A percentile compares a stretch with the other conserved stretches of the same genome.
Evolutionary conservation across 176 grass and related monocot genomes (phyloP).

Genomic region (Juncus effusus): DNA sequence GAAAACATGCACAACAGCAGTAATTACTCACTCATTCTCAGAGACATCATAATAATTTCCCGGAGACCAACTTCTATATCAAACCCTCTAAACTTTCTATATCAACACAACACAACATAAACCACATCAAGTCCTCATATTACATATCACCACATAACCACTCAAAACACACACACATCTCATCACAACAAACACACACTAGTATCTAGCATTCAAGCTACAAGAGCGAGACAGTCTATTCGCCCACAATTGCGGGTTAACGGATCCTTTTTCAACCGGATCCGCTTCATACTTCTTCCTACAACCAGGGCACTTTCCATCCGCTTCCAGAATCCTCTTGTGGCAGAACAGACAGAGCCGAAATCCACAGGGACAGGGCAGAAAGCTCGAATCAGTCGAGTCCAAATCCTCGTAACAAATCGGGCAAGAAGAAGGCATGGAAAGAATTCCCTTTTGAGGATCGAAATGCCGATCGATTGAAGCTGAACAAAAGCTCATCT

Average conservation of each 20-base stretch:
- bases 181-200: constrained; percentile 30
- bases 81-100: not conserved
- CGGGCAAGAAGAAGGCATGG: constrained; percentile 58
- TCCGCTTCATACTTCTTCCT: constrained; percentile 72
- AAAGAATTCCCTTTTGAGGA: constrained; percentile 37
- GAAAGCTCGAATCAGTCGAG: constrained; percentile 76
- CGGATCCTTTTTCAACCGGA: constrained; percentile 27
- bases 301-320: constrained; percentile 88
- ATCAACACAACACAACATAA: constrained; percentile 12
- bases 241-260: constrained; percentile 33
- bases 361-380: constrained; percentile 83
- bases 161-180: constrained; percentile 11
- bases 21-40: constrained; percentile 16
- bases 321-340: constrained; percentile 78
- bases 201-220: constrained; percentile 80
- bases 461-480: constrained; percentile 35
- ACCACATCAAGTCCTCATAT: constrained; percentile 6
- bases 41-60: constrained; percentile 20
- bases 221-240: constrained; percentile 57
- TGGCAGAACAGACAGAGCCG: constrained; percentile 92
- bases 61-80: constrained; percentile 1
- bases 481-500: constrained; percentile 53
- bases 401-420: constrained; percentile 95
- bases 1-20: constrained; percentile 31
- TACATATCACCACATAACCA: constrained; percentile 17